phyloP scores from a whole-genome alignment of 345 rosid species.

The Populus pruinosa region DNA sequence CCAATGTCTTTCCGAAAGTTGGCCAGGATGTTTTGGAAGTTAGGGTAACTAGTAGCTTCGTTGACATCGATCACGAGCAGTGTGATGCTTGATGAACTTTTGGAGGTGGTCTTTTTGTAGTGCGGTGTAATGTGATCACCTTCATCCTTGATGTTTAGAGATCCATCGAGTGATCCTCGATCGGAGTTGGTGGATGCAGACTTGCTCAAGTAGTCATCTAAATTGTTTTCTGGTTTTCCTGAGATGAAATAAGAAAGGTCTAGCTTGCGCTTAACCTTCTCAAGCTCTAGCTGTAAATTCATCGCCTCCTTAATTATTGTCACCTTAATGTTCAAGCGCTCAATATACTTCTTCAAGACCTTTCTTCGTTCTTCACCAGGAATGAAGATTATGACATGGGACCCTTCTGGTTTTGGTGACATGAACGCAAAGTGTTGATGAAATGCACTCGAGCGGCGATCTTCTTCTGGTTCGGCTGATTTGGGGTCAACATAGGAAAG shows the following conservation, averaged over 20 bases:
- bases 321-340: constrained; percentile 33
- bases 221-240: constrained; percentile 10
- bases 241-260: constrained; percentile 3
- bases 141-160: constrained; percentile 13
- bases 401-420: constrained; percentile 30
- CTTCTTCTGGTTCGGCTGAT: constrained; percentile 1
- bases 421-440: constrained; percentile 23
- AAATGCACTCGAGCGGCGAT: constrained; percentile 13
- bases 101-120: constrained; percentile 11
- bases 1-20: constrained; percentile 22
- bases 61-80: constrained; percentile 27
- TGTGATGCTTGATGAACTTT: constrained; percentile 13
- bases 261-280: constrained; percentile 22
- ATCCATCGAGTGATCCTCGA: constrained; percentile 3
- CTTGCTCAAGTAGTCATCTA: constrained; percentile 5
- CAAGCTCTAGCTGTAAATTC: constrained; percentile 14
- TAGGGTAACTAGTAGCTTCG: constrained; percentile 1
- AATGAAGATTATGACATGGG: constrained; percentile 28
- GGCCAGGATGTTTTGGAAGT: constrained; percentile 3
- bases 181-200: constrained; percentile 16
- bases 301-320: constrained; percentile 20
- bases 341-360: constrained; percentile 29
- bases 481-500: constrained; percentile 7
- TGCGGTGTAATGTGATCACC: constrained; percentile 10
- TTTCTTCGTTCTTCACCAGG: constrained; percentile 27